Conservation (phyloP, 2,329 filamentous ascomycete genomes). For the Diaporthe capsici region DNA sequence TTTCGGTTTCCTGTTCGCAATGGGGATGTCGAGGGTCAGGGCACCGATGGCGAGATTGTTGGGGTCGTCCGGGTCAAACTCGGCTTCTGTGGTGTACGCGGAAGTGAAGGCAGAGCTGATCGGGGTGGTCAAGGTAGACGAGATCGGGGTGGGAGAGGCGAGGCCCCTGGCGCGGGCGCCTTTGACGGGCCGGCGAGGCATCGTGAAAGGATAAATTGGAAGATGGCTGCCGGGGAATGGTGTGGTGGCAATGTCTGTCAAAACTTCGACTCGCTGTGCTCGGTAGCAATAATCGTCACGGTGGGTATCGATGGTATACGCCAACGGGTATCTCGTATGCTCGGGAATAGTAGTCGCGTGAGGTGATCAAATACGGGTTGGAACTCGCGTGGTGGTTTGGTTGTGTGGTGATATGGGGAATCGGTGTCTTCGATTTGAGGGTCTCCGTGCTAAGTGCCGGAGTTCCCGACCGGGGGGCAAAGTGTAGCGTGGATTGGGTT, state of each 20-base stretch:
- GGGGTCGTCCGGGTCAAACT: constrained; percentile 58
- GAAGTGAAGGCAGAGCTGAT: constrained; percentile 55
- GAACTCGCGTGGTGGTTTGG: constrained; percentile 9
- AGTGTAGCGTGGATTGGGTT: background rate
- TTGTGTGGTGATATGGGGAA: background rate
- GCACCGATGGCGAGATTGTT: constrained; percentile 58
- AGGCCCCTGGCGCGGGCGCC: constrained; percentile 50
- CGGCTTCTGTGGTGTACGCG: constrained; percentile 54
- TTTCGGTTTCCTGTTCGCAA: constrained; percentile 43
- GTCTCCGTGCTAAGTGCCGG: constrained; percentile 12
- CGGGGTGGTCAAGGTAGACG: constrained; percentile 53
- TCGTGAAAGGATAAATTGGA: constrained; percentile 3
- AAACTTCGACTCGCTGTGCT: constrained; percentile 9
- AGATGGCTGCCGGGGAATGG: no score
- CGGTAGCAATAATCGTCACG: background rate
- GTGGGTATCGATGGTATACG: constrained; percentile 5
- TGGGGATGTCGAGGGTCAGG: constrained; percentile 57
- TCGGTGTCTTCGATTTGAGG: constrained; percentile 10
- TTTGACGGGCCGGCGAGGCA: constrained; percentile 49
- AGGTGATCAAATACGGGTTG: background rate
- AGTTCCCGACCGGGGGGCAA: constrained; percentile 5
- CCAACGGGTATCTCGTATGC: background rate
- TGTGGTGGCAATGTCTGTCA: background rate
- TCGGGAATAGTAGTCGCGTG: background rate
- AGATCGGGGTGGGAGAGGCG: constrained; percentile 49